Evolutionary conservation across 176 grass and related monocot species (phyloP), one percentile per base, ranked within the genome.

Genomic region (Aegilops speltoides): DNA sequence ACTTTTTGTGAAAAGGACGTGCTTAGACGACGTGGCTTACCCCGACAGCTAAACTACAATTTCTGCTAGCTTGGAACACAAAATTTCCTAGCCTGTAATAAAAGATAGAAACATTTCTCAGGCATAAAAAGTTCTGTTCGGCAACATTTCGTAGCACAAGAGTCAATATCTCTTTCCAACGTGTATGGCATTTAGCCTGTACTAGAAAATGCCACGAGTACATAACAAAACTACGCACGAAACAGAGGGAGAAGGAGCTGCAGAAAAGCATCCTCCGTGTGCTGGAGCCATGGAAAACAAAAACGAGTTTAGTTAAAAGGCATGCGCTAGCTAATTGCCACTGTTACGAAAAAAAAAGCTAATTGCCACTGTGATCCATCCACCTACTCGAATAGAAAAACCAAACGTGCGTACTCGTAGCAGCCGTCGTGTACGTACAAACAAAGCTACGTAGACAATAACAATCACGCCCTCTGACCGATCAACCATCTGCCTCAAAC

Each of bases 351-450:
- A n/a, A n/a, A n/a, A n/a, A n/a, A n/a, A 15, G 45, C 57, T 29
- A 71, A 34, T 45, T 2, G 25, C 56, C 16, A 31, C 43, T 48
- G 10, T 76, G 64, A 4, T 78, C 71, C 89, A 4, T 78, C 71
- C 89, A 74, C n/a, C 68, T 62, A 87, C 85, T 34, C 20, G 1
- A 79, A 82, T 69, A 40, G 10, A 91, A 78, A 82, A 86, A 28
- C 52, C 19, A 80, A 91, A 91, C 85, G 59, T 91, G 81, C 48
- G 56, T 46, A 28, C 77, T 36, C 28, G 68, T 80, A 65, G 85
- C 45, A 41, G 76, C 25, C 46, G 65, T 36, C 4, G 12, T 71
- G 54, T 73, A 48, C 10, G 10, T 12, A 48, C 45, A 54, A 24
- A 4, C 41, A 23, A 40, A 48, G 45, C 13, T 5, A n/a, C n/a